A percentile compares a stretch with the other conserved stretches of the same genome.
Conservation (phyloP, 2,329 filamentous ascomycete species). For the Epichloe baconii region DNA sequence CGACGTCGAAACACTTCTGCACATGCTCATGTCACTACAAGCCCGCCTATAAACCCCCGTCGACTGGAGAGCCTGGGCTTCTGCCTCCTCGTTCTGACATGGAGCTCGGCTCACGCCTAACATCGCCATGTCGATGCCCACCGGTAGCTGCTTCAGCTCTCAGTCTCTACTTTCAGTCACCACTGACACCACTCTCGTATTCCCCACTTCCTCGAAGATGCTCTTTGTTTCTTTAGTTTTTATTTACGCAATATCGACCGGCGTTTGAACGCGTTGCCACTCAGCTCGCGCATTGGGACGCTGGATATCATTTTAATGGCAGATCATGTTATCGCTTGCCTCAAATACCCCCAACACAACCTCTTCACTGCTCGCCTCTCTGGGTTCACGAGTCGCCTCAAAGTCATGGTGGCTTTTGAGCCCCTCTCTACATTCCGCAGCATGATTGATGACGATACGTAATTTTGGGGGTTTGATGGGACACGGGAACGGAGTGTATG, state of each 20-base stretch:
- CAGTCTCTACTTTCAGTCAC: conserved; percentile 16
- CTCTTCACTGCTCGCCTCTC: conserved; percentile 8
- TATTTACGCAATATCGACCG: not conserved
- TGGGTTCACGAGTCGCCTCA: conserved; percentile 1
- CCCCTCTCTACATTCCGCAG: conserved; percentile 9
- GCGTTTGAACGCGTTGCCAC: not conserved
- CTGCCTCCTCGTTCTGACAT: not conserved
- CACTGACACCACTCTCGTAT: conserved; percentile 11
- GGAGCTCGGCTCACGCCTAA: not conserved
- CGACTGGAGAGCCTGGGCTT: not conserved
- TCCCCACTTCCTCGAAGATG: conserved; percentile 3
- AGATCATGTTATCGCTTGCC: conserved; percentile 9
- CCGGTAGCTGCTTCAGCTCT: conserved; percentile 1
- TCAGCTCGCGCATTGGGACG: conserved; percentile 5
- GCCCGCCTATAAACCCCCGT: not conserved
- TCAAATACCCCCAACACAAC: conserved; percentile 9
- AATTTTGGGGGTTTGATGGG: conserved; percentile 6
- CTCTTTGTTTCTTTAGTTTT: conserved; percentile 5
- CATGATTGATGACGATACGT: conserved; percentile 12
- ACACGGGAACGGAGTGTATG: conserved; percentile 13
- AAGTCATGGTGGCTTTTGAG: conserved; percentile 4
- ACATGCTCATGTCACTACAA: not conserved
- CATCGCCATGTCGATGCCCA: not conserved
- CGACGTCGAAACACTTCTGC: conserved; percentile 1
- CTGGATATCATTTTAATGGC: conserved; percentile 9